Conservation (phyloP, 2,329 filamentous ascomycete species). For the Phoma sp. region DNA sequence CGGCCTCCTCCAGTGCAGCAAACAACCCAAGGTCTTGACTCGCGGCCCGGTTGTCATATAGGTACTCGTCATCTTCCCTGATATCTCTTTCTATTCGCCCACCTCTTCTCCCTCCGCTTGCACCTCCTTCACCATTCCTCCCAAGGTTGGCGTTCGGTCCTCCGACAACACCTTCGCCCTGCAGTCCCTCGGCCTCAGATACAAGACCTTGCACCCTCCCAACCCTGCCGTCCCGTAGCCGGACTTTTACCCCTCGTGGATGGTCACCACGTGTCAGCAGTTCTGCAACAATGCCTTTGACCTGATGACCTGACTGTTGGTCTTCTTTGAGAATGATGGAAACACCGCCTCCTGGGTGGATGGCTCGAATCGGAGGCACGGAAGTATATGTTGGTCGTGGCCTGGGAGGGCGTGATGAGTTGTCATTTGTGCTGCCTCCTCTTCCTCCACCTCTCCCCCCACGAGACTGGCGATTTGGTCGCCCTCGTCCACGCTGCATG, state of each 20-base stretch:
- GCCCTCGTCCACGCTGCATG: constrained; percentile 29
- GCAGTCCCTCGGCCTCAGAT: constrained; percentile 23
- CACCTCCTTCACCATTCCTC: constrained; percentile 30
- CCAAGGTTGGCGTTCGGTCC: constrained; percentile 32
- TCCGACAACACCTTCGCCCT: constrained; percentile 36
- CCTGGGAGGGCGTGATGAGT: constrained; percentile 7
- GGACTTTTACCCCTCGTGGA: constrained; percentile 79
- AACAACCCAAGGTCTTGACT: constrained; percentile 25
- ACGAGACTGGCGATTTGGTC: constrained; percentile 37
- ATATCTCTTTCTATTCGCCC: constrained; percentile 36
- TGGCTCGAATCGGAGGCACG: constrained; percentile 27
- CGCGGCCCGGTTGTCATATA: constrained; percentile 29
- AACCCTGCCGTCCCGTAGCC: constrained; percentile 72
- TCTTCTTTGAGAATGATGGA: constrained; percentile 78
- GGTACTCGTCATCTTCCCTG: constrained; percentile 38
- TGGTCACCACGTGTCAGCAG: constrained; percentile 76
- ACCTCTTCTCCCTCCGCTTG: constrained; percentile 16
- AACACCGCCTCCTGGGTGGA: constrained; percentile 68
- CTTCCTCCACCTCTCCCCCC: constrained; percentile 14
- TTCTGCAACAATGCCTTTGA: constrained; percentile 69
- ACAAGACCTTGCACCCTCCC: constrained; percentile 73
- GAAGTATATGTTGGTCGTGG: constrained; percentile 19
- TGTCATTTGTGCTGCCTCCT: constrained; percentile 7
- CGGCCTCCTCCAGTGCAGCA: constrained; percentile 35
- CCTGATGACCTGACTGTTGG: constrained; percentile 74